phyloP scores from a whole-genome alignment of 805 yeast genomes.

The Wickerhamiella slavikovae region DNA sequence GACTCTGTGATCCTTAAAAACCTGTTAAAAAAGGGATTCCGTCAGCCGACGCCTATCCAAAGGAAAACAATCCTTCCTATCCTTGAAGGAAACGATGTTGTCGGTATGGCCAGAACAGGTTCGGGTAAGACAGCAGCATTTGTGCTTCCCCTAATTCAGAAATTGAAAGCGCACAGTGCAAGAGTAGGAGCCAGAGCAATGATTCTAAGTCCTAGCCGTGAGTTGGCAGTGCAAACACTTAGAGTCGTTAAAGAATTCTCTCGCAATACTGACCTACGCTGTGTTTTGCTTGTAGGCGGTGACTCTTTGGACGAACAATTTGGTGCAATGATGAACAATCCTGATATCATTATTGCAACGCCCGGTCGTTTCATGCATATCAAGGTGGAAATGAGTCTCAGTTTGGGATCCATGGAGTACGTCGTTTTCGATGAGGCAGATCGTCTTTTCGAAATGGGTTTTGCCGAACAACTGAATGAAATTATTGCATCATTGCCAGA shows the following conservation, averaged over 20 bases:
- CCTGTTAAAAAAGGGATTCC: constrained; percentile 67
- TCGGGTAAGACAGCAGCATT: constrained; percentile 98
- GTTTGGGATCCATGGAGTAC: constrained; percentile 64
- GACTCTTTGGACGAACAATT: constrained; percentile 97
- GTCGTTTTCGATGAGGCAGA: constrained; percentile 96
- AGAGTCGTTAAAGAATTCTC: constrained; percentile 78
- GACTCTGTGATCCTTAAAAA: constrained; percentile 50
- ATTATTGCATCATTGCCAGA: constrained; percentile 66
- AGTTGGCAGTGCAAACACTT: constrained; percentile 80
- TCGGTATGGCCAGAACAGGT: constrained; percentile 87
- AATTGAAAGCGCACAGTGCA: constrained; percentile 62
- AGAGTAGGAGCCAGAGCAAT: constrained; percentile 79
- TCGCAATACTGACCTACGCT: constrained; percentile 62
- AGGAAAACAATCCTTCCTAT: constrained; percentile 85
- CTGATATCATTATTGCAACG: constrained; percentile 88
- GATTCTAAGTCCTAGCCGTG: constrained; percentile 86
- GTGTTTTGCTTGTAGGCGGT: constrained; percentile 82
- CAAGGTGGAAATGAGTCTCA: constrained; percentile 85
- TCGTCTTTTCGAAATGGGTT: constrained; percentile 89
- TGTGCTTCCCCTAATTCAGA: constrained; percentile 73
- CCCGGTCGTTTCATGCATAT: constrained; percentile 95
- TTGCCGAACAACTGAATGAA: constrained; percentile 81
- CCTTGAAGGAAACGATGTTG: constrained; percentile 76
- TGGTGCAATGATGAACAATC: constrained; percentile 76
- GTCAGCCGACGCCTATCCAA: constrained; percentile 95